Base-by-base conservation (phyloP, 768 basidiomycete genomes). In the Cyathus striatus region DNA sequence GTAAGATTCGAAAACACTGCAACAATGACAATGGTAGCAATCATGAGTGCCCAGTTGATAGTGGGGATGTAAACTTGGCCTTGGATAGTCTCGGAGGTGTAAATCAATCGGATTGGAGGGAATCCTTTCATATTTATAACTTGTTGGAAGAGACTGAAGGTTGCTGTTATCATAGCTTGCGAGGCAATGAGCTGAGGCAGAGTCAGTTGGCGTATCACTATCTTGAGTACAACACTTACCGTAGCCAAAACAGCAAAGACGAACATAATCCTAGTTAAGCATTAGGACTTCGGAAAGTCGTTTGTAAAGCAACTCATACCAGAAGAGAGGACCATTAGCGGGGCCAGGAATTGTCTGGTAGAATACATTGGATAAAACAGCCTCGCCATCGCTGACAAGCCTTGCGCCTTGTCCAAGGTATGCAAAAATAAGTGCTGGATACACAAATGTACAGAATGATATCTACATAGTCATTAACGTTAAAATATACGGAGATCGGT, bases 361-460 rank as follows among this genome's bases (percentile, higher is more conserved):
- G 56, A 87, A 86, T 2, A 84, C 60, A 48, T 81, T 80, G 0
- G 49, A 10, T 3, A 86, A 51, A 16, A 82, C 72, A 0, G 34
- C 49, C 20, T 70, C 69, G 4, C 77, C 75, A 43, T 79, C 69
- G 2, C 49, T 42, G 45, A 85, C 75, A 26, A 87, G 60, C 2
- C 73, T 67, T 9, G 84, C 78, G 12, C 84, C 84, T 60, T 87
- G 84, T 1, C 84, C 85, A 14, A 87, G 75, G 52, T 87, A 87
- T 5, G 79, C 76, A 0, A 87, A 65, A 1, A 81, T 46, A 26
- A 87, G 63, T 13, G 72, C 70, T 0, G 82, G 82, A 52, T 81
- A 85, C 1, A 77, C 79, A 40, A 80, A 62, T 9, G 42, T 47
- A 18, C 57, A 53, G 53, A 84, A 84, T 0, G 77, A 78, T 20